phyloP scores from a whole-genome alignment of 805 yeast genomes.

The Zygosaccharomyces pseudorouxii region DNA sequence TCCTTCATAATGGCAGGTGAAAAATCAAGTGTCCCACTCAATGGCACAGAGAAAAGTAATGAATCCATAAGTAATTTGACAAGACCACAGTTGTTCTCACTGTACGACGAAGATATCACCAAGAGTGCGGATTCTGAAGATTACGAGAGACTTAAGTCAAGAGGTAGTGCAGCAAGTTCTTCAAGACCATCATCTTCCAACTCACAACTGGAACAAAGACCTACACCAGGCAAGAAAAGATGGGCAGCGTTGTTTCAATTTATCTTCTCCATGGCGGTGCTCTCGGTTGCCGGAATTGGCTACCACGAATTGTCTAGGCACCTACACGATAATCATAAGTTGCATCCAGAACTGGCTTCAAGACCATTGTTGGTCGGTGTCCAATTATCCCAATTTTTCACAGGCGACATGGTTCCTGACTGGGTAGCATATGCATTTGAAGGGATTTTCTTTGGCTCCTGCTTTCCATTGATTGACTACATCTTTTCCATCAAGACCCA shows the following conservation, averaged over 20 bases:
- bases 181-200: slow-evolving; percentile 9
- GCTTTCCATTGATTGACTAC: slow-evolving; percentile 43
- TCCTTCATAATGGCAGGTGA: neutral
- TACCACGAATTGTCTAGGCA: slow-evolving; percentile 51
- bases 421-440: slow-evolving; percentile 41
- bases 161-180: slow-evolving; percentile 9
- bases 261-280: slow-evolving; percentile 18
- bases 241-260: slow-evolving; percentile 11
- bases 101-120: slow-evolving; percentile 43
- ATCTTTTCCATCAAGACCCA: slow-evolving; percentile 15
- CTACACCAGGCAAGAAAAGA: slow-evolving; percentile 3
- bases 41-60: slow-evolving; percentile 14
- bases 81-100: slow-evolving; percentile 47
- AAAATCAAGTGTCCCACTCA: neutral
- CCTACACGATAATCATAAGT: slow-evolving; percentile 47
- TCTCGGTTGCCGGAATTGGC: slow-evolving; percentile 46
- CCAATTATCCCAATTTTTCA: slow-evolving; percentile 21
- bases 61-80: slow-evolving; percentile 45
- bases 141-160: slow-evolving; percentile 32
- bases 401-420: slow-evolving; percentile 21
- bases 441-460: slow-evolving; percentile 55
- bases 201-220: neutral
- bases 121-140: slow-evolving; percentile 31
- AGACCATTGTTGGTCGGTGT: slow-evolving; percentile 40
- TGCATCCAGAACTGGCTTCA: slow-evolving; percentile 39